Base-by-base conservation (phyloP, 495 filamentous ascomycete genomes). In the Penicillium angulare region DNA sequence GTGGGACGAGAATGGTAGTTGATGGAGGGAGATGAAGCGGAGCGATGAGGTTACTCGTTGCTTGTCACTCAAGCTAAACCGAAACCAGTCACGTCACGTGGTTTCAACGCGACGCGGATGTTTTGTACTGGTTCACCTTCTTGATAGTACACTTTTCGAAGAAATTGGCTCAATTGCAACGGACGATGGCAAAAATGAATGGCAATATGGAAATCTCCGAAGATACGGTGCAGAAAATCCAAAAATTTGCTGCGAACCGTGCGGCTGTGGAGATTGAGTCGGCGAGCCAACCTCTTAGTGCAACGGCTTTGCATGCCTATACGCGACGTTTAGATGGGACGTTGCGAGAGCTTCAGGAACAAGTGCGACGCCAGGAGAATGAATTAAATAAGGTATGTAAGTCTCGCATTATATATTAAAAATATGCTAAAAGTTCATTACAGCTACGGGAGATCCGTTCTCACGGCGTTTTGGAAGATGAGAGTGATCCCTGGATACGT, bases 291-390 rank as follows among this genome's bases (percentile, higher is more conserved):
- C 66, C 60, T 22, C 58, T 71, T 24, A 67, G 60, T 47, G 43
- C 57, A 21, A 63, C 67, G 16, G 63, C 60, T 33, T 38, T 74
- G 22, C 66, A 72, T 46, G 60, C 56, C 16, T 78, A 78, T 55
- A 64, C 69, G 29, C 65, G 53, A 39, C 81, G 81, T 57, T 64
- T 93, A 13, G 82, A 87, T 44, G 74, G 76, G 6, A 88, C 87
- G 1, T 42, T 91, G 27, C 72, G 76, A 50, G 78, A 82, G 48
- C 78, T 92, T 2, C 81, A 86, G 64, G 74, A 73, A 18, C 79
- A 76, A 61, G 83, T 90, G 17, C 77, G 72, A 45, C 79, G 85
- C 54, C 82, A 88, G 50, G 81, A 88, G 63, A 75, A 79, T 56
- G 77, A 79, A 13, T 57, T 92, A 35, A 75, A 78, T 46, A 67